Percentiles rank a stretch among this genome's conserved stretches.
These are phyloP conservation scores for Tetrahymena malaccensis DNA, from an alignment of 73 alveolate genomes.

Conservation along the genomic window DNA sequence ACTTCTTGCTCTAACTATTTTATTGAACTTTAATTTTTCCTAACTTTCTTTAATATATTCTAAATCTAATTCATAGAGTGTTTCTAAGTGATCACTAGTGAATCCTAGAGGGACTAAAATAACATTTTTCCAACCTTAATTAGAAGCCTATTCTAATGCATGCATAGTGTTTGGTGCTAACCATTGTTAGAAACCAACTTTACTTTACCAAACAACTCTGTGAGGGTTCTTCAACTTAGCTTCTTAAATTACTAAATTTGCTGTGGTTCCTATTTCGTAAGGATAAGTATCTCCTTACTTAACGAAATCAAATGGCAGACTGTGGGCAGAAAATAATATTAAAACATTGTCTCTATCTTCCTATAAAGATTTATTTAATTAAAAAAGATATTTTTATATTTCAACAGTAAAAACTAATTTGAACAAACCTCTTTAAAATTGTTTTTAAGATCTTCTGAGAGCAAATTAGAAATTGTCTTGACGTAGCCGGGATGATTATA, in stretches of 20 bases:
- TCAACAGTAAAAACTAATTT: no score
- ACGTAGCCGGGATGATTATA: conserved; percentile 39
- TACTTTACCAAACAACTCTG: conserved; percentile 51
- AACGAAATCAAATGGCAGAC: conserved; percentile 49
- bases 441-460: conserved; percentile 15
- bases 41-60: conserved; percentile 1
- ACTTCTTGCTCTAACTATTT: conserved; percentile 1
- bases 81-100: conserved; percentile 68
- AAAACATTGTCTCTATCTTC: conserved; percentile 10
- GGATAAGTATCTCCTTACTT: conserved; percentile 64
- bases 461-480: conserved; percentile 24
- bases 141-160: neutral
- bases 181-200: conserved; percentile 65
- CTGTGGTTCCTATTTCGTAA: conserved; percentile 25
- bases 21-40: neutral
- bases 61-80: conserved; percentile 58
- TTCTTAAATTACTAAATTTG: conserved; percentile 9
- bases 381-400: neutral
- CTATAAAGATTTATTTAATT: neutral
- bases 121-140: conserved; percentile 36
- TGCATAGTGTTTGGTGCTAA: conserved; percentile 50
- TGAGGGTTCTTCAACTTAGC: neutral
- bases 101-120: conserved; percentile 62
- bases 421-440: conserved; percentile 4
- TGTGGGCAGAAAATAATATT: conserved; percentile 61